Evolutionary conservation across 139 green algal species (phyloP), one percentile per base, ranked within the genome.

Genomic region (Chlamydomonas sphaeroides): DNA sequence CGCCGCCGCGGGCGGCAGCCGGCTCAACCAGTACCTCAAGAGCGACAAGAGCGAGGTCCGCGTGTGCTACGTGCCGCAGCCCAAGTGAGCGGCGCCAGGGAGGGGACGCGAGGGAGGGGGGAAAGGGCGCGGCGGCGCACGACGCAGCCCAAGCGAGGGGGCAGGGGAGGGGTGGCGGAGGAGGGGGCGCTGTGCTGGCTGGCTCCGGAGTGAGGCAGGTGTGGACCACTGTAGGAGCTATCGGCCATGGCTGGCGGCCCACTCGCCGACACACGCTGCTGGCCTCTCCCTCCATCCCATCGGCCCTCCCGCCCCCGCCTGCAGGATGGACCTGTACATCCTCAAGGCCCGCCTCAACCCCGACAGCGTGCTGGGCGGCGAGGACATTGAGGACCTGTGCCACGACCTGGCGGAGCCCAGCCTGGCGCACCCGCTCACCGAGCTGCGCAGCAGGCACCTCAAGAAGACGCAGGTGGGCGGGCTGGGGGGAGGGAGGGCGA

Each of bases 341-440:
- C 78, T 86, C 62, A 68, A 73, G 62, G 51, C 65, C 3, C 49
- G 66, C 0, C 57, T 84, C 6, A 72, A 38, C 36, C 82, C 82
- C 2, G 86, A 90, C 68, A 63, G 45, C 33, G 42, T 73, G 42
- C 62, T 83, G 11, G 78, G 82, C 36, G 18, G 42, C 33, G 86
- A 90, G 25, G 86, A 90, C 36, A 82, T 90, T n/a, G 86, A 90
- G 33, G 86, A 90, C 65, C 42, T 90, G 65, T 81, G 65, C 35
- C 82, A 90, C 56, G 86, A 90, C 57, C 39, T 90, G 1, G n/a
- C 68, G 74, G 36, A 90, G 76, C 48, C 57, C 23, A 8, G 30
- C 32, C 62, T 90, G 68, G 23, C 51, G 62, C 80, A 90, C 76
- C 86, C 86, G 51, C 86, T 90, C 25, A n/a, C 11, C 2, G 86